Evolutionary conservation across 805 yeast genomes (phyloP).

Genomic region (Candida quercuum): DNA sequence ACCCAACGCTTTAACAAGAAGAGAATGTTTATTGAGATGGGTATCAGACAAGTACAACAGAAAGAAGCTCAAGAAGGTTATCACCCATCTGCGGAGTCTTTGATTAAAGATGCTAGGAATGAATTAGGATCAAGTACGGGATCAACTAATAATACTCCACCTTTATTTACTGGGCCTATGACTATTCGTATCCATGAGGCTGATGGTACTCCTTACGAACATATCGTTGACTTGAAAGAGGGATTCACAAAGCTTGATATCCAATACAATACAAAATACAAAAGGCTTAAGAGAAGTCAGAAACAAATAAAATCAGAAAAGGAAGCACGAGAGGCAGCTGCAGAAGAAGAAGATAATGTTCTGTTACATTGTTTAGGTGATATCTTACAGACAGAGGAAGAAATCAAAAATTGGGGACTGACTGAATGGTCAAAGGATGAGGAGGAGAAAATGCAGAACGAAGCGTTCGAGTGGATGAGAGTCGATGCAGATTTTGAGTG

Average conservation of each 20-base stretch:
- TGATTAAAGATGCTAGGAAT: constrained; percentile 35
- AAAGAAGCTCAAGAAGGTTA: constrained; percentile 42
- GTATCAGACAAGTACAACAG: constrained; percentile 82
- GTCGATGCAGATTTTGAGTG: constrained; percentile 98
- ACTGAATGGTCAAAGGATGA: constrained; percentile 67
- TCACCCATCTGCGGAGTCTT: constrained; percentile 30
- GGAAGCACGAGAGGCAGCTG: constrained; percentile 31
- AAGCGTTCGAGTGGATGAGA: constrained; percentile 96
- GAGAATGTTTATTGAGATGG: constrained; percentile 90
- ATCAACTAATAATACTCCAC: constrained; percentile 16
- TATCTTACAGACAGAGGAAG: constrained; percentile 55
- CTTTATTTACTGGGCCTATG: constrained; percentile 85
- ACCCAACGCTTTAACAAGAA: constrained; percentile 93
- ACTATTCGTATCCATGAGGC: constrained; percentile 96
- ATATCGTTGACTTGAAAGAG: constrained; percentile 87
- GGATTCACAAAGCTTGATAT: constrained; percentile 82
- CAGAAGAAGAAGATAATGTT: constrained; percentile 31
- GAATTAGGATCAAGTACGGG: constrained; percentile 7
- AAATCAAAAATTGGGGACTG: constrained; percentile 65
- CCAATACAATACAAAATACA: constrained; percentile 91
- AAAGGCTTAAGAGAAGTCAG: constrained; percentile 65
- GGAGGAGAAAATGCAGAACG: constrained; percentile 62
- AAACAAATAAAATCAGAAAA: constrained; percentile 35
- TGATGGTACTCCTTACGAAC: constrained; percentile 98
- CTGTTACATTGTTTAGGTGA: constrained; percentile 68